Percentiles rank a stretch among this genome's conserved stretches.
Evolutionary conservation across 148 eudicot genomes (phyloP).

Genomic region (Diospyros lotus): DNA sequence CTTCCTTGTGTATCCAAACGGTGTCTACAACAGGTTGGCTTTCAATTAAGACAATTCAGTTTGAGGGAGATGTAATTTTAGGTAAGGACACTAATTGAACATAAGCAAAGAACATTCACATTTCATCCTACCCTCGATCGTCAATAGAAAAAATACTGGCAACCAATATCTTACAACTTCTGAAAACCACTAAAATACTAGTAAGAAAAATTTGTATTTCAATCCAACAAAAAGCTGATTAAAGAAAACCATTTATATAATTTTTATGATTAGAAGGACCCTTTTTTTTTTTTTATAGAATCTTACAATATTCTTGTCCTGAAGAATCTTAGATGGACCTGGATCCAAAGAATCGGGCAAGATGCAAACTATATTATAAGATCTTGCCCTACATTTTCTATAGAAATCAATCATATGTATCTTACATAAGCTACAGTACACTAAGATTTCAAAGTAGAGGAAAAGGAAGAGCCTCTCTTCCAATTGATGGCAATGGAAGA

Average conservation of each 20-base stretch:
- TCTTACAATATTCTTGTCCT: neutral
- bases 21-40: constrained; percentile 35
- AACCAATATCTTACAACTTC: too few relatives aligned
- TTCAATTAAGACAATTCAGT: neutral
- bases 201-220: too few relatives aligned
- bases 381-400: neutral
- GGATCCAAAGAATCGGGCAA: neutral
- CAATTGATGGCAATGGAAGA: neutral
- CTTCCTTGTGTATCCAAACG: constrained; percentile 88
- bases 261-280: neutral
- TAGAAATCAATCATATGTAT: neutral
- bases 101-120: neutral
- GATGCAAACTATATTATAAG: neutral
- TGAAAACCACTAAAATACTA: too few relatives aligned
- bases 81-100: neutral
- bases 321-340: neutral
- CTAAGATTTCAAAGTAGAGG: neutral
- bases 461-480: neutral
- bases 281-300: neutral
- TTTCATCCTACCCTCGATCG: neutral
- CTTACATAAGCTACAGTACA: neutral
- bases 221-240: too few relatives aligned
- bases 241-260: too few relatives aligned
- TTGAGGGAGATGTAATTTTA: neutral
- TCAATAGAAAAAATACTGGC: too few relatives aligned